These are phyloP conservation scores for Tricharina praecox DNA, from an alignment of 495 filamentous ascomycete genomes.

Conservation along the genomic window DNA sequence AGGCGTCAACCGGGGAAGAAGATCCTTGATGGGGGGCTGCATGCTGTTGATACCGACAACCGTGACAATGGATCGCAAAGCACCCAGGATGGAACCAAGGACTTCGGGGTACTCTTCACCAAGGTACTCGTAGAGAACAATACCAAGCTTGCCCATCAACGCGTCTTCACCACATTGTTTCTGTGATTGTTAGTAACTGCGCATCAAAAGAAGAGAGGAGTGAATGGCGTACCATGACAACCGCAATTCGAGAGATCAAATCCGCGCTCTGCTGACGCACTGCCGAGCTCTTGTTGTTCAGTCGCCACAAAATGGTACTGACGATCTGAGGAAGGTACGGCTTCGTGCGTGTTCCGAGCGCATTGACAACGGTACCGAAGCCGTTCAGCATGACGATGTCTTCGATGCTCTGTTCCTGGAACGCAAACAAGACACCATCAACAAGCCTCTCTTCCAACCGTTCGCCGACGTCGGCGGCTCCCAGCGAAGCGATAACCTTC, in stretches of 20 bases:
- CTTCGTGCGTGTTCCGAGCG: conserved; percentile 84
- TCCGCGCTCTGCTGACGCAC: conserved; percentile 96
- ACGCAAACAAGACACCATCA: conserved; percentile 90
- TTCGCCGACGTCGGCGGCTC: conserved; percentile 85
- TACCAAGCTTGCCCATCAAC: conserved; percentile 85
- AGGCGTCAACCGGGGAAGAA: conserved; percentile 86
- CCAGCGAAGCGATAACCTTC: conserved; percentile 81
- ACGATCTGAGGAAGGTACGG: conserved; percentile 93
- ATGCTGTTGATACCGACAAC: conserved; percentile 97
- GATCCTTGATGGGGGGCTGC: conserved; percentile 96
- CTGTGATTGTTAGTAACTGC: conserved; percentile 14
- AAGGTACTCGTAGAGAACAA: conserved; percentile 96
- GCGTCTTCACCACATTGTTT: conserved; percentile 94
- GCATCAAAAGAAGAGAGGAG: neutral
- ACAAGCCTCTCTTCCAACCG: conserved; percentile 82
- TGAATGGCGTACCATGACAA: conserved; percentile 52
- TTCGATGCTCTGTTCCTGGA: conserved; percentile 97
- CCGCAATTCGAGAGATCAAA: conserved; percentile 85
- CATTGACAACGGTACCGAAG: conserved; percentile 96
- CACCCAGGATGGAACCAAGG: conserved; percentile 87
- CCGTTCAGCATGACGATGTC: conserved; percentile 94
- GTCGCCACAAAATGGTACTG: conserved; percentile 85
- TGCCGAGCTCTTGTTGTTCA: conserved; percentile 93
- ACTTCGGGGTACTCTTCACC: conserved; percentile 99
- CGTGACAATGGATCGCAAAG: conserved; percentile 88